Base-by-base conservation (phyloP, 331 rosid species). In the Saraca asoca region DNA sequence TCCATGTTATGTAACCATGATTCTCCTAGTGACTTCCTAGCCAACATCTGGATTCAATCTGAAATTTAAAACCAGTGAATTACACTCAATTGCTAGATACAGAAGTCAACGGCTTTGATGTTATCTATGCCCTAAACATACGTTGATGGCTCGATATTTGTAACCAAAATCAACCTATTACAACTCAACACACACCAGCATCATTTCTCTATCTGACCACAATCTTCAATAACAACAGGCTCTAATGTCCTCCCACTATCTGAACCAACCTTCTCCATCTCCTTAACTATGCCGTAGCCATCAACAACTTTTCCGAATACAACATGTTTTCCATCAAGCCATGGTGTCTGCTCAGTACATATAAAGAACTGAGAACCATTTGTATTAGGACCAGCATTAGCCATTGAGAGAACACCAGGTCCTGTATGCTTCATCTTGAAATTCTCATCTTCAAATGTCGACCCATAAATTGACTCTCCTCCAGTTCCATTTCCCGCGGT, bases 311-410 rank as follows among this genome's bases (percentile, higher is more conserved):
- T 85, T 7, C 96, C 96, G 65, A 93, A 93, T 51, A 93, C 98
- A 51, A 93, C 91, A 66, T 93, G 94, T 55, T 81, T 89, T 13
- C 94, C 94, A 48, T 89, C 91, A 42, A 89, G 95, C 94, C 96
- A 93, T 0, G 72, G 0, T 2, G 95, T 87, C 74, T 55, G 78
- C 5, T 68, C 13, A 0, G 94, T 84, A 67, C 88, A 89, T 10
- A 87, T 78, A 54, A 89, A 93, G 76, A 93, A 89, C 81, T 85
- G 95, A 14, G 95, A 89, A 38, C 95, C 98, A 16, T 93, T 89
- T 2, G 95, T 82, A 69, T 85, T 65, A 0, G 81, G 70, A 66
- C 95, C 96, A 3, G 94, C 68, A 78, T 92, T 92, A 2, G 96
- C 98, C 94, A 87, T 92, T 9, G 96, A 89, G 12, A 92, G 78